Percentiles rank a stretch among this genome's conserved stretches.
phyloP scores from a whole-genome alignment of 2,329 filamentous ascomycete species.

The Pleoardoris graminearum region DNA sequence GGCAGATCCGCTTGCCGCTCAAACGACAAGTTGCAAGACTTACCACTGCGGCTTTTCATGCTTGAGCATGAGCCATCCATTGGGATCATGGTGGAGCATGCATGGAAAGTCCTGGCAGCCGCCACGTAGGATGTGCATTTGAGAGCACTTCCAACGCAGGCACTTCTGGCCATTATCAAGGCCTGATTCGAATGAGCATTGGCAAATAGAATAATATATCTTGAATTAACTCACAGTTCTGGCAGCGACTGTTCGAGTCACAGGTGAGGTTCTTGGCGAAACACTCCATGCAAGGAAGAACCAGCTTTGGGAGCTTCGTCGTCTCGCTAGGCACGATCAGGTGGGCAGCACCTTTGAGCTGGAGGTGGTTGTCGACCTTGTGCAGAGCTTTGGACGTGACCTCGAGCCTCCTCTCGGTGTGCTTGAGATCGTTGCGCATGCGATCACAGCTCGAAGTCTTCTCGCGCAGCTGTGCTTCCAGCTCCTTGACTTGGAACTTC shows the following conservation, averaged over 20 bases:
- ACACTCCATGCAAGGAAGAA: constrained; percentile 36
- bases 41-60: constrained; percentile 9
- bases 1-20: no score
- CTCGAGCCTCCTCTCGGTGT: constrained; percentile 9
- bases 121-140: constrained; percentile 28
- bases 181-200: background rate
- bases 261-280: constrained; percentile 30
- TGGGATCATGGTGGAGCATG: constrained; percentile 21
- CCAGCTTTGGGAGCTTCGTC: constrained; percentile 23
- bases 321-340: constrained; percentile 22
- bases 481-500: background rate
- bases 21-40: no score
- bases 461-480: constrained; percentile 16
- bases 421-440: constrained; percentile 21
- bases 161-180: constrained; percentile 22
- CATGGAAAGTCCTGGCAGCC: constrained; percentile 29
- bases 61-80: constrained; percentile 15
- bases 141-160: constrained; percentile 34
- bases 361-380: constrained; percentile 15
- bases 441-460: constrained; percentile 26
- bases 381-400: constrained; percentile 11
- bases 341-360: constrained; percentile 32
- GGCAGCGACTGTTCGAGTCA: constrained; percentile 27
- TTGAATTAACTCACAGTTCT: constrained; percentile 18
- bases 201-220: background rate